Conservation (phyloP, 2,329 filamentous ascomycete genomes). For the Mycosphaerelloides madeirae region DNA sequence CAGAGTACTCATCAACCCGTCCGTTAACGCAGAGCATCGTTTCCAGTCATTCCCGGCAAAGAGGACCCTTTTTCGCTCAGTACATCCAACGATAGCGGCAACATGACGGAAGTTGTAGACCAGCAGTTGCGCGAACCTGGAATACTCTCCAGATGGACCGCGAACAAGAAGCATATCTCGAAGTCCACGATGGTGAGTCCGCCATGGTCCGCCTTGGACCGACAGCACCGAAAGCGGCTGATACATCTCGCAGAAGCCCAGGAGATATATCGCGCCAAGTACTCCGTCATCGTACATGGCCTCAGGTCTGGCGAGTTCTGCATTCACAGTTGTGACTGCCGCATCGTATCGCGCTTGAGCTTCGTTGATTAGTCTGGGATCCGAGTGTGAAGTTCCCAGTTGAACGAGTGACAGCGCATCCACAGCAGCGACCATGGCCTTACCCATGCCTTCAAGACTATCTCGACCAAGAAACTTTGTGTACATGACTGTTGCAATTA, state of each 20-base stretch:
- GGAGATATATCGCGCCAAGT: conserved; percentile 6
- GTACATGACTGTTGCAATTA: conserved; percentile 2
- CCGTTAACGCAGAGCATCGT: conserved; percentile 4
- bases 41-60: conserved; percentile 6
- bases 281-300: conserved; percentile 8
- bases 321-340: conserved; percentile 5
- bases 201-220: conserved; percentile 1
- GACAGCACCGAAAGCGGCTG: conserved; percentile 1
- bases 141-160: conserved; percentile 5
- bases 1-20: conserved; percentile 4
- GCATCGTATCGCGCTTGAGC: conserved; percentile 6
- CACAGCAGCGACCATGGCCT: conserved; percentile 2
- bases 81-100: conserved; percentile 2
- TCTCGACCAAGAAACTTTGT: conserved; percentile 7
- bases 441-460: conserved; percentile 3
- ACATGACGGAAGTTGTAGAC: conserved; percentile 7
- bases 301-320: conserved; percentile 2
- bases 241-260: conserved; percentile 6
- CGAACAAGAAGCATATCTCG: conserved; percentile 5
- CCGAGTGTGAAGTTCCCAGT: conserved; percentile 4
- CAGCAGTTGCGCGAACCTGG: conserved; percentile 4
- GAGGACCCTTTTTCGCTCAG: conserved; percentile 1
- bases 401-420: conserved; percentile 6
- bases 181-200: conserved; percentile 3
- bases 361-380: conserved; percentile 3